These are phyloP conservation scores for Colletotrichum spaethianum DNA, from an alignment of 2,329 filamentous ascomycete species.

Conservation along the genomic window DNA sequence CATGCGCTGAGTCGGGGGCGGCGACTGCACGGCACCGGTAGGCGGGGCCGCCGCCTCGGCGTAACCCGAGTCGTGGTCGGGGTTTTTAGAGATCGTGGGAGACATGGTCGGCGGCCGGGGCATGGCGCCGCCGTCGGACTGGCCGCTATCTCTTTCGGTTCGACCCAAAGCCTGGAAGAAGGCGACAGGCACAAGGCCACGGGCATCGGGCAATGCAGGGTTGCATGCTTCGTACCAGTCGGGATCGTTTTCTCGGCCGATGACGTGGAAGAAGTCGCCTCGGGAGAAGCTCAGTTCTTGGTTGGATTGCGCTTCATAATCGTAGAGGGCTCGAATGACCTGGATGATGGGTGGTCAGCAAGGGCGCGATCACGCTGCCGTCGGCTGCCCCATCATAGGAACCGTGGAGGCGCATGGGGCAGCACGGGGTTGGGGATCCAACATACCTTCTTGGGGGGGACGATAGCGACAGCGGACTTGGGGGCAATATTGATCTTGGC, in stretches of 20 bases:
- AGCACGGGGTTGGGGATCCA: slow-evolving; percentile 22
- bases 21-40: slow-evolving; percentile 32
- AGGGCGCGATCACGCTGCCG: slow-evolving; percentile 6
- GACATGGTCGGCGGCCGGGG: slow-evolving; percentile 55
- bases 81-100: slow-evolving; percentile 66
- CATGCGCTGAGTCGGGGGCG: slow-evolving; percentile 55
- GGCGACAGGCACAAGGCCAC: slow-evolving; percentile 91
- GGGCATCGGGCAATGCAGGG: slow-evolving; percentile 86
- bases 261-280: slow-evolving; percentile 98
- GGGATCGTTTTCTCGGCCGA: slow-evolving; percentile 91
- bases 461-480: slow-evolving; percentile 89
- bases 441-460: slow-evolving; percentile 92
- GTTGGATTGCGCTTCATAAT: slow-evolving; percentile 82
- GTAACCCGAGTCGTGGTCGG: slow-evolving; percentile 93
- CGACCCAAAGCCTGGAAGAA: slow-evolving; percentile 95
- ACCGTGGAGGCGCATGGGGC: neutral
- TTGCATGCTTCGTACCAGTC: slow-evolving; percentile 99
- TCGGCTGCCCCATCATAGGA: slow-evolving; percentile 9
- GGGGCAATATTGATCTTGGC: slow-evolving; percentile 83
- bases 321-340: slow-evolving; percentile 98
- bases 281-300: slow-evolving; percentile 92
- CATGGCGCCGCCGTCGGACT: slow-evolving; percentile 71
- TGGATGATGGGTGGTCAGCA: slow-evolving; percentile 56
- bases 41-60: slow-evolving; percentile 68
- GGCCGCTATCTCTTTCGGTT: slow-evolving; percentile 89